Base-by-base conservation (phyloP, 306 rosid species). In the Pyrus communis region DNA sequence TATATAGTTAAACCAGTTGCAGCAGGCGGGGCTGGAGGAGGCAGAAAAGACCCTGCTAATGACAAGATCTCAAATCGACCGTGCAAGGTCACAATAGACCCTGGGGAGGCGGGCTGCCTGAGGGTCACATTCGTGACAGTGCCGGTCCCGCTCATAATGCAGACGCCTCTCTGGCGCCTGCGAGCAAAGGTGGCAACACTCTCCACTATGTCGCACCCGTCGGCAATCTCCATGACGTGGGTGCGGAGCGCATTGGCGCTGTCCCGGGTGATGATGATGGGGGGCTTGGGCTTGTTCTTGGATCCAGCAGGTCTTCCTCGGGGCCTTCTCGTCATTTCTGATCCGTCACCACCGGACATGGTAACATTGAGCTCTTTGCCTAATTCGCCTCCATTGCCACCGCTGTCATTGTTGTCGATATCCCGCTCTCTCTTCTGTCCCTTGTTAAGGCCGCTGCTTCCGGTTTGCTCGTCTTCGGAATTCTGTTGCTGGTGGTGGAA, bases 231-330 rank as follows among this genome's bases (percentile, higher is more conserved):
- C 93, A 96, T 89, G 28, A 96, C 97, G 69, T 96, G 99, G 7
- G 99, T 92, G 2, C 92, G 87, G 2, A 96, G 89, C 21, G 99
- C 98, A 60, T 96, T 96, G 2, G 99, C 97, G 60, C 99, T 96
- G 86, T 96, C 99, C 4, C 96, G 92, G 2, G 97, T 89, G 72
- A 96, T 96, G 83, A 96, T 96, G 77, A 96, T 96, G 0, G 99
- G 99, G 0, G 99, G 99, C 77, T 92, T 96, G 1, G 93, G 98
- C 67, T 92, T 96, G 93, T 96, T 96, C 80, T 96, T 96, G 78
- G 99, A 96, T 82, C 99, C 99, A 0, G 99, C 77, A 0, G 99
- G 99, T 33, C 99, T 81, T 21, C 99, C 99, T 9, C 99, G 69
- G 0, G 98, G 93, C 60, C 96, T 83, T 76, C 98, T 78, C 0